These are phyloP conservation scores for Rickenella mellea DNA, from an alignment of 768 basidiomycete species.

Conservation along the genomic window DNA sequence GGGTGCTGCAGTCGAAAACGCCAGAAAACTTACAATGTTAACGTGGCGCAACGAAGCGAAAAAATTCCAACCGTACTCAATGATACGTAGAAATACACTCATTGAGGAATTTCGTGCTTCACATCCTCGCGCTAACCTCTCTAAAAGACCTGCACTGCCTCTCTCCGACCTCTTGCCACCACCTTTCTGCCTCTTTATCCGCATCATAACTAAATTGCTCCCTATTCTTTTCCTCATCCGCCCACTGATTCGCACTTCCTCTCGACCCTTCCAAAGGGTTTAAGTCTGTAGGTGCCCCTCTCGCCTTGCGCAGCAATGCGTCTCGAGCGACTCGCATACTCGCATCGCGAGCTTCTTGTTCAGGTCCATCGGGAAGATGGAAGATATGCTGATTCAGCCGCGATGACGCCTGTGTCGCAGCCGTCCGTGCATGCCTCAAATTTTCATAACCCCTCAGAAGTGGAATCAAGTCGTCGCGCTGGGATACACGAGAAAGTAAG, in stretches of 20 bases:
- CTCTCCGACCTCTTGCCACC: slow-evolving; percentile 32
- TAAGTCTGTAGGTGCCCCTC: slow-evolving; percentile 9
- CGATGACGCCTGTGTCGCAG: slow-evolving; percentile 10
- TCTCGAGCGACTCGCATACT: slow-evolving; percentile 13
- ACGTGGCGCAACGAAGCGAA: too few relatives aligned
- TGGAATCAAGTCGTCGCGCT: slow-evolving; percentile 8
- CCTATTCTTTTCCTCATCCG: slow-evolving; percentile 39
- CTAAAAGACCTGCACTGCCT: not conserved
- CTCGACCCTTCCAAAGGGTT: slow-evolving; percentile 13
- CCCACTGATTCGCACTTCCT: slow-evolving; percentile 47
- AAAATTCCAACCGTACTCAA: too few relatives aligned
- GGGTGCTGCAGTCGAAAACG: too few relatives aligned
- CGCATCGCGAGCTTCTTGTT: slow-evolving; percentile 12
- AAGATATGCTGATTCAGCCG: slow-evolving; percentile 17
- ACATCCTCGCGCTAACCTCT: too few relatives aligned
- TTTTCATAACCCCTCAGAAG: slow-evolving; percentile 13
- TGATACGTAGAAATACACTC: too few relatives aligned
- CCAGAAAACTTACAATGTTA: too few relatives aligned
- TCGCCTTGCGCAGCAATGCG: slow-evolving; percentile 13
- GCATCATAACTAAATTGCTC: slow-evolving; percentile 47
- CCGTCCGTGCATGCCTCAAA: slow-evolving; percentile 11
- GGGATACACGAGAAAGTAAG: slow-evolving; percentile 12
- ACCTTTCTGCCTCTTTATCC: slow-evolving; percentile 37
- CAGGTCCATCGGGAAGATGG: slow-evolving; percentile 14
- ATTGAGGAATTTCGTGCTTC: too few relatives aligned